These are phyloP conservation scores for Lathyrus aphaca DNA, from an alignment of 306 rosid species.

Conservation along the genomic window DNA sequence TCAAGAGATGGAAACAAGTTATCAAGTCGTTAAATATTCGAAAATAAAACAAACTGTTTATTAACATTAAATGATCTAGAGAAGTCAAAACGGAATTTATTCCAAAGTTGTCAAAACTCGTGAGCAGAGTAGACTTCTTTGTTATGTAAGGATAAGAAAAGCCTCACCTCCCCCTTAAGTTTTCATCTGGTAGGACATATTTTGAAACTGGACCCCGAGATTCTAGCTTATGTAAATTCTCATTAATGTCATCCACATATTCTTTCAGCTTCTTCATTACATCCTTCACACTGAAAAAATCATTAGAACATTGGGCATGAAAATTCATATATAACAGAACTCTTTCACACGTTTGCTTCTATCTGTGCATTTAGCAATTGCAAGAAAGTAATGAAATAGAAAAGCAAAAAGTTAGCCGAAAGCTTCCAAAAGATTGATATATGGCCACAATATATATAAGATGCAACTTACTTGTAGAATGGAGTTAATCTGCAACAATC, in stretches of 20 bases:
- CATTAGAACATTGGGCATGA: slow-evolving; percentile 27
- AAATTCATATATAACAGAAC: slow-evolving; percentile 4
- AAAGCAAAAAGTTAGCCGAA: slow-evolving; percentile 30
- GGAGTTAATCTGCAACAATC: slow-evolving; percentile 80
- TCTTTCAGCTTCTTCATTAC: slow-evolving; percentile 66
- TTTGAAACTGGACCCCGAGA: slow-evolving; percentile 88
- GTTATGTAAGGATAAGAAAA: slow-evolving; percentile 19
- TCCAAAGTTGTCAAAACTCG: background rate
- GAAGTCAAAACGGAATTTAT: background rate
- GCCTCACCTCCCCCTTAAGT: slow-evolving; percentile 81
- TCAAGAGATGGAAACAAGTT: slow-evolving; percentile 21
- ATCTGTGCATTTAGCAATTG: slow-evolving; percentile 15
- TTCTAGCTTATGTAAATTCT: slow-evolving; percentile 66
- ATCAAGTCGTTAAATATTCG: slow-evolving; percentile 17
- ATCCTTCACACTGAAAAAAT: slow-evolving; percentile 68
- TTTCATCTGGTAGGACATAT: slow-evolving; percentile 75
- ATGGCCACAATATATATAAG: slow-evolving; percentile 34
- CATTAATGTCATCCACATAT: slow-evolving; percentile 77
- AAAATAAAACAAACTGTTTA: background rate
- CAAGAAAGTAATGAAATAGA: slow-evolving; percentile 21
- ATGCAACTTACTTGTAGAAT: slow-evolving; percentile 79
- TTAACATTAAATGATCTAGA: background rate
- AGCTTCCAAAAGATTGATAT: slow-evolving; percentile 32
- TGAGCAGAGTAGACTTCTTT: slow-evolving; percentile 2
- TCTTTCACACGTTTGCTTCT: slow-evolving; percentile 12